A percentile compares a stretch with the other conserved stretches of the same genome.
phyloP scores from a whole-genome alignment of 2,329 filamentous ascomycete genomes.

The Zarea fungicola region DNA sequence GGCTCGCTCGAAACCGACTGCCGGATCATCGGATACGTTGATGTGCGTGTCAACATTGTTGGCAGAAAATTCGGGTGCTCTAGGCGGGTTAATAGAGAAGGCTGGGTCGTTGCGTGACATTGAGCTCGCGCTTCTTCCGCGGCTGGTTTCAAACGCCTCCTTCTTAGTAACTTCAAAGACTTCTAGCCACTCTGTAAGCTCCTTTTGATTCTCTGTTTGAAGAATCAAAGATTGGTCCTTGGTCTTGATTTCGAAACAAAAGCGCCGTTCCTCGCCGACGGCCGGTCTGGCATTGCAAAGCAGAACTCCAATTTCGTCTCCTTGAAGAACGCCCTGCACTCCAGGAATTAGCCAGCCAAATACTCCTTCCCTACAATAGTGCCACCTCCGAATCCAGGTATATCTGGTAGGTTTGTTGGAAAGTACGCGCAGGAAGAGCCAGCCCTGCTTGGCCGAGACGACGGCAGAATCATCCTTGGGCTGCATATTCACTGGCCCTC shows the following conservation, averaged over 20 bases:
- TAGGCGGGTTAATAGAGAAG: conserved; percentile 86
- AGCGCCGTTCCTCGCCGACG: conserved; percentile 85
- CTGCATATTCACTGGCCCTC: conserved; percentile 60
- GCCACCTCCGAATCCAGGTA: conserved; percentile 90
- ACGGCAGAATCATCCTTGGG: conserved; percentile 44
- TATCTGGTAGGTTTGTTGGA: conserved; percentile 85
- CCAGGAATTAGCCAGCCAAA: conserved; percentile 92
- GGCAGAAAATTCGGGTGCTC: conserved; percentile 85
- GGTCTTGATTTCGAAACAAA: conserved; percentile 98
- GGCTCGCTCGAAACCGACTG: conserved; percentile 49
- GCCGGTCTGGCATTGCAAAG: conserved; percentile 90
- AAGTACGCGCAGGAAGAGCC: conserved; percentile 78
- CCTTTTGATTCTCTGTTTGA: conserved; percentile 85
- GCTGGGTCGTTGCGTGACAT: conserved; percentile 61
- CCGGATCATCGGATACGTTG: conserved; percentile 46
- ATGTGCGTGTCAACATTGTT: conserved; percentile 65
- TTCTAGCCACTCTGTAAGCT: conserved; percentile 92
- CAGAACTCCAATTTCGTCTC: conserved; percentile 90
- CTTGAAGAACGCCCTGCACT: conserved; percentile 82
- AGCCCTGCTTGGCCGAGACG: conserved; percentile 81
- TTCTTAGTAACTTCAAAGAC: conserved; percentile 93
- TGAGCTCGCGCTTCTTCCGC: conserved; percentile 43
- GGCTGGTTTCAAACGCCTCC: conserved; percentile 74
- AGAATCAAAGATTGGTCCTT: conserved; percentile 86
- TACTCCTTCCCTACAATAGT: conserved; percentile 90